Evolutionary conservation across 257 asterid genomes (phyloP), one percentile per base, ranked within the genome.

Genomic region (Scutellaria minor): DNA sequence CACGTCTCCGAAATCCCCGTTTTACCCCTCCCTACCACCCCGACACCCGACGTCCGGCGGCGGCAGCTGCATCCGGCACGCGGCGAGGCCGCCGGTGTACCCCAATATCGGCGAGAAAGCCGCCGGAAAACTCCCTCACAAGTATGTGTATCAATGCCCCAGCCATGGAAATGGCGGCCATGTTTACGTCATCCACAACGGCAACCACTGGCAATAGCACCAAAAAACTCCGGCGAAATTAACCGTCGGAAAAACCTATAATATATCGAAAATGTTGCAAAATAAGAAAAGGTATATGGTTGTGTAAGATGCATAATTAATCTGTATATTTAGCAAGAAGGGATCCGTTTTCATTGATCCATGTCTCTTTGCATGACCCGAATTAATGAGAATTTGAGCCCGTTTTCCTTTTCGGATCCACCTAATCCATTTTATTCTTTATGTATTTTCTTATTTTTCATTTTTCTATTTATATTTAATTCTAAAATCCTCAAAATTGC

Each of bases 121-220:
- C 12, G 76, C 85, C 47, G 88, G 81, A 48, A 88, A 83, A 85
- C 63, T 74, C 66, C 89, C 87, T 15, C 79, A 54, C 18, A 74
- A 71, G 37, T 82, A 68, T 79, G 88, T 76, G 14, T 78, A 74
- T 59, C 82, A 77, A 44, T 75, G 20, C 67, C 79, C 40, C 20
- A 60, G 18, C 31, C 79, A 82, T 35, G 88, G 86, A 68, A 85
- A 77, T 47, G 67, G 75, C 9, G 78, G 84, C 66, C 83, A 78
- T 55, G 81, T 84, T 66, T 83, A 72, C 40, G 68, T 81, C 53
- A 66, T 78, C 65, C 88, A 84, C 78, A 82, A 83, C 56, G 97
- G 86, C 39, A 76, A 61, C 66, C 86, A 82, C 73, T 88, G 89
- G 90, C 93, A 83, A 77, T 87, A 82, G 69, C 77, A 66, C 66